Evolutionary conservation across 345 rosid species (phyloP), one percentile per base, ranked within the genome.

Genomic region (Raphanus sativus): DNA sequence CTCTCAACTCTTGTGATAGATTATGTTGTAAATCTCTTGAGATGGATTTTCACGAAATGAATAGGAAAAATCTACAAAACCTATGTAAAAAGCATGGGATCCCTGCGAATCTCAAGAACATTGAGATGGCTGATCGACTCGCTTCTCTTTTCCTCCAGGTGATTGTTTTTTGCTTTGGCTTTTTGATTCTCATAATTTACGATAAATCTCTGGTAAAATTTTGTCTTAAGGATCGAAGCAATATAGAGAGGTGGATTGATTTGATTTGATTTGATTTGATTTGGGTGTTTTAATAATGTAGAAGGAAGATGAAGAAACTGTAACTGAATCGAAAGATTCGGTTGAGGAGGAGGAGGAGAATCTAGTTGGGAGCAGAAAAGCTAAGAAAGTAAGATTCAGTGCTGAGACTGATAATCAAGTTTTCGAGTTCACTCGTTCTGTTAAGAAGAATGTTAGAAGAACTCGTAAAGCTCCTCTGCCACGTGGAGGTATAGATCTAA

Each of bases 371-470:
- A 12, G 15, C 0, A 52, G 59, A 52, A 63, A 64, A 2, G 50
- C 16, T 12, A 89, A 88, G 86, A 89, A 82, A 79, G 98, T 89
- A 3, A 86, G 34, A 13, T 92, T 92, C 62, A 88, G 89, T 38
- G 86, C 84, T 13, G 85, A 89, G 7, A 69, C 85, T 29, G 85
- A 89, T 3, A 70, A 77, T 6, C 84, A 90, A 80, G 82, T 83
- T 0, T 74, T 84, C 50, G 64, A 82, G 13, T 86, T 81, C 42
- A 84, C 85, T 71, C 67, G 76, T 6, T 87, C 96, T 2, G 77
- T 62, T 12, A 42, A 70, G 79, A 73, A 25, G 78, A 79, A 66
- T 61, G 77, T 48, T 17, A 5, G 4, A 26, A 4, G 21, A 21
- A 21, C 17, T 8, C 34, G 15, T 29, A 32, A 8, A 28, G 75